phyloP scores from a whole-genome alignment of 345 rosid genomes.

The Isatis tinctoria region DNA sequence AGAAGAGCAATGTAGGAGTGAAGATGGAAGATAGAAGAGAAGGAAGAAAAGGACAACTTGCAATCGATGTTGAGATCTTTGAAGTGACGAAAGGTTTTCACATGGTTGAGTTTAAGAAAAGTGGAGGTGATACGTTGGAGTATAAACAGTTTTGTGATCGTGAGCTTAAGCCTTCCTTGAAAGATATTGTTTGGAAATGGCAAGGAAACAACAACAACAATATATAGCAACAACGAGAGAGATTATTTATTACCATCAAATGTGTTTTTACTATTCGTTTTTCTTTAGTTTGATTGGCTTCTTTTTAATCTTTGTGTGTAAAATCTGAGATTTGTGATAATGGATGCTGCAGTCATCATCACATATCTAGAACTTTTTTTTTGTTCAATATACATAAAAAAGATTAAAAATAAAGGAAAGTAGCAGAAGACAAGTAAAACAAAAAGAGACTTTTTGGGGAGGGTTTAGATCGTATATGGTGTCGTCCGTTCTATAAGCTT shows the following conservation, averaged over 20 bases:
- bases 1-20: conserved; percentile 53
- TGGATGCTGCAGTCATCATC: conserved; percentile 5
- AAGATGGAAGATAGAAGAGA: conserved; percentile 54
- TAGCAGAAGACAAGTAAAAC: not conserved
- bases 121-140: conserved; percentile 75
- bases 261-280: not conserved
- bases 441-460: not conserved
- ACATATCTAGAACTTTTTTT: not conserved
- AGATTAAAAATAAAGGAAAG: not conserved
- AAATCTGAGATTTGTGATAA: not conserved
- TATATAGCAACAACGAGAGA: not conserved
- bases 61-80: conserved; percentile 64
- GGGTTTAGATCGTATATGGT: not conserved
- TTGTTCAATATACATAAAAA: not conserved
- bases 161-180: conserved; percentile 68
- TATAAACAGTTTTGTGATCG: conserved; percentile 56
- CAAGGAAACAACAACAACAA: conserved; percentile 39
- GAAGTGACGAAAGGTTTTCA: conserved; percentile 70
- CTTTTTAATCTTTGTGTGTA: not conserved
- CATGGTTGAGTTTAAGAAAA: conserved; percentile 74
- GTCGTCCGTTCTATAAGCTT: not conserved
- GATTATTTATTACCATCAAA: not conserved
- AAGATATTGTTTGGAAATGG: conserved; percentile 93
- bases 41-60: conserved; percentile 86
- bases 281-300: not conserved